A percentile compares a stretch with the other conserved stretches of the same genome.
Conservation (phyloP, 257 asterid genomes). For the Ajuga chamaepitys region DNA sequence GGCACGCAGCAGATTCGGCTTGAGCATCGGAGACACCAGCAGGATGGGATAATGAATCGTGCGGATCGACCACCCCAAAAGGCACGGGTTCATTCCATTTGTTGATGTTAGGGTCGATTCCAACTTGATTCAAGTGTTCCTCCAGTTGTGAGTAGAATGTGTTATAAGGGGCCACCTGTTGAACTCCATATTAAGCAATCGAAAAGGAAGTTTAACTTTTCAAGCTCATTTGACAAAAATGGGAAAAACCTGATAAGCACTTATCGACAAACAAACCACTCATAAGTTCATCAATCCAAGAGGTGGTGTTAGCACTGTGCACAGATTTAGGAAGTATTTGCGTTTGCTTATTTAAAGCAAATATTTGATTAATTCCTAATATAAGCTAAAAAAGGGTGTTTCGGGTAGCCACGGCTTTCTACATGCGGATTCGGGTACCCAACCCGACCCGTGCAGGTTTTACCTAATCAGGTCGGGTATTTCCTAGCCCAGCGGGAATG, state of each 20-base stretch:
- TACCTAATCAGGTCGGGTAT: too few relatives aligned
- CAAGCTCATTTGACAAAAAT: slow-evolving; percentile 2
- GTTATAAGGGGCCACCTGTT: slow-evolving; percentile 86
- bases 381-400: too few relatives aligned
- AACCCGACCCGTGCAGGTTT: too few relatives aligned
- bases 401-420: too few relatives aligned
- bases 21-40: slow-evolving; percentile 86
- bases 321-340: too few relatives aligned
- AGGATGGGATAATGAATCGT: slow-evolving; percentile 88
- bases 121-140: slow-evolving; percentile 83
- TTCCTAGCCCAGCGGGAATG: too few relatives aligned
- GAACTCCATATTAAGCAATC: slow-evolving; percentile 9
- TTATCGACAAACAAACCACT: slow-evolving; percentile 1
- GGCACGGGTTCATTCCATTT: slow-evolving; percentile 78
- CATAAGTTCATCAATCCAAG: neutral
- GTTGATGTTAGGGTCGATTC: slow-evolving; percentile 60
- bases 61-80: slow-evolving; percentile 91
- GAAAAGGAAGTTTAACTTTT: neutral
- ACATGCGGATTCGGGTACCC: too few relatives aligned
- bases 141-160: slow-evolving; percentile 72
- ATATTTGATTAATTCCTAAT: too few relatives aligned
- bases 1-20: slow-evolving; percentile 67
- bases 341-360: too few relatives aligned
- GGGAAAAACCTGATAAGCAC: neutral
- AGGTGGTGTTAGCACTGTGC: neutral